Base-by-base conservation (phyloP, 176 grass and related monocot species). In the Zea luxurians region DNA sequence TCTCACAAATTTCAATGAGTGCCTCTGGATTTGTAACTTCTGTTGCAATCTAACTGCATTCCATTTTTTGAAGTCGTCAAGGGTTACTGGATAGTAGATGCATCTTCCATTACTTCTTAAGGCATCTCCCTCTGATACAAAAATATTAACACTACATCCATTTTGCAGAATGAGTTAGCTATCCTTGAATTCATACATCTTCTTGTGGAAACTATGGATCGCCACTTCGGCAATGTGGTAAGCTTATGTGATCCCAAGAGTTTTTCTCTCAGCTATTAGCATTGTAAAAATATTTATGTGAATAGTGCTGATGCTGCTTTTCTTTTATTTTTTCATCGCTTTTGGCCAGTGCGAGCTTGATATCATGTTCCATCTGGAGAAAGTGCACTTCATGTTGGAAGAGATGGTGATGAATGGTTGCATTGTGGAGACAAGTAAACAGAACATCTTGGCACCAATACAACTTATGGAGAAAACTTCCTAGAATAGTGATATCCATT, bases 381-480 rank as follows among this genome's bases (percentile, higher is more conserved):
- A 93, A 73, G 96, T 93, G 17, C 96, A 99, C 59, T 99, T 99
- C 78, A 95, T 99, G 92, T 89, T 99, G 36, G 96, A 99, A 90
- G 96, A 99, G 81, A 99, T 99, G 92, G 92, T 99, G 42, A 95
- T 99, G 96, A 99, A 99, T 71, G 96, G 90, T 18, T 95, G 92
- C 76, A 93, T 99, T 27, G 96, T 99, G 68, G 96, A 99, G 83
- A 99, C 92, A 41, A 95, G 91, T 77, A 99, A 99, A 88, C 75
- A 85, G 70, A 99, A 95, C 50, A 99, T 95, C 81, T 88, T 99
- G 78, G 77, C 85, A 37, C 92, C 92, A 4, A 95, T 95, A 66
- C 92, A 95, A 50, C 86, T 99, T 7, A 92, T 95, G 92, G 96
- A 99, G 50, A 99, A 95, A 83, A 83, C 88, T 53, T 99, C 86